A percentile compares a stretch with the other conserved stretches of the same genome.
phyloP scores from a whole-genome alignment of 106 monocot species.

The Dendrobium chrysotoxum region DNA sequence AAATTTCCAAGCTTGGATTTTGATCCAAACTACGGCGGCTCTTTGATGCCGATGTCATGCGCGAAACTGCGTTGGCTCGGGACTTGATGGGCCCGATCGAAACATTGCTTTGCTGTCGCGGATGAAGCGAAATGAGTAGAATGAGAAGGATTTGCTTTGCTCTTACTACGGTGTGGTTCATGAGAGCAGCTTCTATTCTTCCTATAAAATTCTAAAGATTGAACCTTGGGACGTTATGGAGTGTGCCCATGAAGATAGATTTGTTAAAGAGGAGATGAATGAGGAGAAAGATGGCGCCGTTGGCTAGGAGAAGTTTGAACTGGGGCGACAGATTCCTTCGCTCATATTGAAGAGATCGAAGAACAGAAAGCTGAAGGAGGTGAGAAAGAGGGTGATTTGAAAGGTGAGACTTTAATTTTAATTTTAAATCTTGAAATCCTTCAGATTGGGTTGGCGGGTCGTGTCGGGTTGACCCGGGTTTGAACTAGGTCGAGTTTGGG shows the following conservation, averaged over 20 bases:
- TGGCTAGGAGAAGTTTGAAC: conserved; percentile 16
- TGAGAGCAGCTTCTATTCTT: conserved; percentile 39
- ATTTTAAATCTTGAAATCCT: too few relatives aligned
- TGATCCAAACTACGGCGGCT: conserved; percentile 39
- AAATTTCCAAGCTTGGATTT: conserved; percentile 47
- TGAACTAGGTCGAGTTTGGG: too few relatives aligned
- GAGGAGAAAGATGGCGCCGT: conserved; percentile 9
- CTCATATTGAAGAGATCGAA: background rate
- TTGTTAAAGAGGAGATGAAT: background rate
- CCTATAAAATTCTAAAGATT: too few relatives aligned
- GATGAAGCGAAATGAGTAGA: conserved; percentile 35
- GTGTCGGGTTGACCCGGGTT: too few relatives aligned
- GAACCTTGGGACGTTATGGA: conserved; percentile 27
- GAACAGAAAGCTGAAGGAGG: conserved; percentile 9
- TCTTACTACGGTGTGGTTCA: conserved; percentile 43
- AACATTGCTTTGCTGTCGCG: conserved; percentile 27
- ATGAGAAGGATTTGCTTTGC: conserved; percentile 43
- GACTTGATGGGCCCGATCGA: conserved; percentile 2
- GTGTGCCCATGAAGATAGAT: conserved; percentile 16
- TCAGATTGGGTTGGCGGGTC: too few relatives aligned
- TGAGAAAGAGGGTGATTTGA: conserved; percentile 4
- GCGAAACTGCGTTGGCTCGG: conserved; percentile 42
- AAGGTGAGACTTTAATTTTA: conserved; percentile 9
- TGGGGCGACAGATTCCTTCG: background rate
- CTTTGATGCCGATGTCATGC: conserved; percentile 47